Percentiles rank a stretch among this genome's conserved stretches.
phyloP scores from a whole-genome alignment of 1,139 yeast species.

The Candida sp. region DNA sequence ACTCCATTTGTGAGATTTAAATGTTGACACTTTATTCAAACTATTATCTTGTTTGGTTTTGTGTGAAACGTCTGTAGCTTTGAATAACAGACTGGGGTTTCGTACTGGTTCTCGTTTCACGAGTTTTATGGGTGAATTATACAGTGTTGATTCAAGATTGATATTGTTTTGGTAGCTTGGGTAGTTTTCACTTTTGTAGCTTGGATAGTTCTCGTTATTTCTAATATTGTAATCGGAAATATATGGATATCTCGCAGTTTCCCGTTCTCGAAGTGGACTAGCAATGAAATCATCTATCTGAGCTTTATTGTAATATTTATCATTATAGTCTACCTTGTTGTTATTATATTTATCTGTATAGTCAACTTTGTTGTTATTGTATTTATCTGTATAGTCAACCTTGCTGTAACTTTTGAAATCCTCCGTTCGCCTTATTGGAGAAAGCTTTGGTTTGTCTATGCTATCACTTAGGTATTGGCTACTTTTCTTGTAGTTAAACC shows the following conservation, averaged over 20 bases:
- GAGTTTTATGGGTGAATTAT: neutral
- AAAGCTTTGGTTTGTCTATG: neutral
- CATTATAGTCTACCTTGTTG: neutral
- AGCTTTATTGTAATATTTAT: neutral
- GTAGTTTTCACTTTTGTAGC: neutral
- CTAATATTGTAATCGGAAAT: no score
- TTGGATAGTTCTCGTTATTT: no score
- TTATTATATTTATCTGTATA: no score
- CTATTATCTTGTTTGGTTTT: neutral
- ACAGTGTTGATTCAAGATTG: no score
- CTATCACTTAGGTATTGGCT: neutral
- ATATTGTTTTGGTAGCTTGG: neutral
- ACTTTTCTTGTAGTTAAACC: neutral
- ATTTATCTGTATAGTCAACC: neutral
- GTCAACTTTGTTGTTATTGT: neutral
- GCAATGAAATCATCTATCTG: neutral
- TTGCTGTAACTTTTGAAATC: neutral
- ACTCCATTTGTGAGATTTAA: neutral
- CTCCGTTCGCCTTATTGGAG: neutral
- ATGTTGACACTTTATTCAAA: neutral
- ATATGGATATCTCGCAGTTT: no score
- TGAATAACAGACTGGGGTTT: neutral
- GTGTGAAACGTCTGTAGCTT: neutral
- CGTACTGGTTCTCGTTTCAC: neutral
- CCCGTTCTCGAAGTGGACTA: neutral